These are phyloP conservation scores for Fraxinus pennsylvanica DNA, from an alignment of 257 asterid genomes.

Conservation along the genomic window DNA sequence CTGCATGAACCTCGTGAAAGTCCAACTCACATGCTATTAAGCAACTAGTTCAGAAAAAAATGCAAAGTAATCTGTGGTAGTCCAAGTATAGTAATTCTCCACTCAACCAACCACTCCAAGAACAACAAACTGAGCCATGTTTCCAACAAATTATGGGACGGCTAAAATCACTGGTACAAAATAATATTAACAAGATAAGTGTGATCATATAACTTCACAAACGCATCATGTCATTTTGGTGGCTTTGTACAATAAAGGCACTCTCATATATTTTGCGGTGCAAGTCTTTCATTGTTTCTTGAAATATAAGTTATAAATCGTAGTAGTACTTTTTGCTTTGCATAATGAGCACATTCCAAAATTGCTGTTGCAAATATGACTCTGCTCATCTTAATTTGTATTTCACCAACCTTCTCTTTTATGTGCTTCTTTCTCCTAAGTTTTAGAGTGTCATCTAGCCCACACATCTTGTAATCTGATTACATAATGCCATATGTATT, in stretches of 20 bases:
- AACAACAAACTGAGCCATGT: too few relatives aligned
- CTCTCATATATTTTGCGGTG: neutral
- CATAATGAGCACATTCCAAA: neutral
- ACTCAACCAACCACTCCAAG: too few relatives aligned
- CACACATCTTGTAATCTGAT: neutral
- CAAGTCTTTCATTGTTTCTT: neutral
- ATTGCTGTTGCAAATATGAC: neutral
- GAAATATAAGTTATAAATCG: neutral
- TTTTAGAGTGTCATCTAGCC: neutral
- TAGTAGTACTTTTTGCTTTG: neutral
- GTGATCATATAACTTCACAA: neutral
- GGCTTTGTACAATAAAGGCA: neutral
- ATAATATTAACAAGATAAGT: neutral
- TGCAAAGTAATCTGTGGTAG: too few relatives aligned
- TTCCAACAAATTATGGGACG: too few relatives aligned
- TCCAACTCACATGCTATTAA: too few relatives aligned
- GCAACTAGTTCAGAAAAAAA: too few relatives aligned
- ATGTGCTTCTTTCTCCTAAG: neutral
- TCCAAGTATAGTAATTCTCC: too few relatives aligned
- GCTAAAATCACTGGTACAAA: too few relatives aligned
- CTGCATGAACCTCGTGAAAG: too few relatives aligned
- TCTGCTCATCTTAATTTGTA: neutral
- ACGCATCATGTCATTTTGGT: neutral
- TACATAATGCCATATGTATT: neutral
- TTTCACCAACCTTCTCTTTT: neutral